A percentile compares a stretch with the other conserved stretches of the same genome.
These are phyloP conservation scores for Solanum pinnatisectum DNA, from an alignment of 257 asterid species.

Conservation along the genomic window DNA sequence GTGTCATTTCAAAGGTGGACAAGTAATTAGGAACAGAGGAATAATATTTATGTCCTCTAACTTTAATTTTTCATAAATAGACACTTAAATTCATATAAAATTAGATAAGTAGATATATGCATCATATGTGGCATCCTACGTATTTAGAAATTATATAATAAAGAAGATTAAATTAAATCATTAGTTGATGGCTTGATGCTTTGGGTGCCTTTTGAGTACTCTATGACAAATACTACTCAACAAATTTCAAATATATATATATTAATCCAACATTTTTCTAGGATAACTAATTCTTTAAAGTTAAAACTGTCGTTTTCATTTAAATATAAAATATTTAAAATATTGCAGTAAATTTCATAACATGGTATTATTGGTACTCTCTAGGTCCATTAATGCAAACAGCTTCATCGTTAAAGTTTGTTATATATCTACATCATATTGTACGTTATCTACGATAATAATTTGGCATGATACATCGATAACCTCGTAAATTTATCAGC, in stretches of 20 bases:
- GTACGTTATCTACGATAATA: background rate
- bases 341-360: background rate
- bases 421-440: background rate
- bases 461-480: background rate
- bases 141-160: no score
- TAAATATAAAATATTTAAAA: background rate
- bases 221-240: background rate
- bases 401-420: background rate
- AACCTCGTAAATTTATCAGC: background rate
- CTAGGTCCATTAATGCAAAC: background rate
- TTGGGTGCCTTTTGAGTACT: background rate
- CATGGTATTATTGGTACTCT: background rate
- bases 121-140: accelerated
- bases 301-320: background rate
- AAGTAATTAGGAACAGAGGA: no score
- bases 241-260: background rate
- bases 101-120: accelerated
- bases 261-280: background rate
- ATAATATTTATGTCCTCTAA: no score
- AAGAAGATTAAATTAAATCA: background rate
- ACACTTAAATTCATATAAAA: no score
- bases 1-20: no score
- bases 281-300: background rate
- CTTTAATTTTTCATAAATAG: no score
- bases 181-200: background rate